These are phyloP conservation scores for Diplodia corticola DNA, from an alignment of 2,329 filamentous ascomycete species.

Conservation along the genomic window DNA sequence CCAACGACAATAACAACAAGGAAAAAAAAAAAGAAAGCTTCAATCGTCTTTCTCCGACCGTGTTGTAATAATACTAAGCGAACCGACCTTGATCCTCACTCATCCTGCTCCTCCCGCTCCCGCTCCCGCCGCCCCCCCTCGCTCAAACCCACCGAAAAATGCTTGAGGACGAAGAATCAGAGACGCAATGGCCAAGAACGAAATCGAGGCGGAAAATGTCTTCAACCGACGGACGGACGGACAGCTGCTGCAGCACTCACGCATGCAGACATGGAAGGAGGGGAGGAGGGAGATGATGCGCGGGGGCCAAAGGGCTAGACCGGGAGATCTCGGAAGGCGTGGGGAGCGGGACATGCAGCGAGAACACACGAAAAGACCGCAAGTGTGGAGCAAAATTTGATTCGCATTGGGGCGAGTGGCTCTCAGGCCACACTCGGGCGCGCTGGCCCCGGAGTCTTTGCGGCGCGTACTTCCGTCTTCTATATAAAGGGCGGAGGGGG, in stretches of 20 bases:
- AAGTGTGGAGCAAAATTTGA: constrained; percentile 14
- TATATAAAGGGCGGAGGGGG: not conserved
- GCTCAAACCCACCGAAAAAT: not conserved
- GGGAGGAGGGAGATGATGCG: not conserved
- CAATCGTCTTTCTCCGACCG: not conserved
- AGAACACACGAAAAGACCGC: not conserved
- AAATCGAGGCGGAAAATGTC: not conserved
- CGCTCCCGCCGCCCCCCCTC: not conserved
- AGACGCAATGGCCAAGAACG: not conserved
- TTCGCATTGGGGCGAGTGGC: not conserved
- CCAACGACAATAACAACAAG: not conserved
- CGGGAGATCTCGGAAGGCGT: constrained; percentile 13
- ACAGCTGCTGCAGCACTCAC: not conserved
- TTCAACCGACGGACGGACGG: not conserved
- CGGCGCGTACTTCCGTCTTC: not conserved
- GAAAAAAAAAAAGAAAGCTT: not conserved
- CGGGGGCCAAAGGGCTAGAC: not conserved
- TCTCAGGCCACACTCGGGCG: constrained; percentile 13
- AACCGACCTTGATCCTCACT: not conserved
- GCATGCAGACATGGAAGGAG: not conserved
- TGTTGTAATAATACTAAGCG: not conserved
- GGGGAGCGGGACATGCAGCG: not conserved
- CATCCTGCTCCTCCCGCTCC: not conserved
- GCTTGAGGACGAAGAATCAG: no score
- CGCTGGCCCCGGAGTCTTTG: not conserved